Base-by-base conservation (phyloP, 306 rosid species). In the Sphenostylis stenocarpa region DNA sequence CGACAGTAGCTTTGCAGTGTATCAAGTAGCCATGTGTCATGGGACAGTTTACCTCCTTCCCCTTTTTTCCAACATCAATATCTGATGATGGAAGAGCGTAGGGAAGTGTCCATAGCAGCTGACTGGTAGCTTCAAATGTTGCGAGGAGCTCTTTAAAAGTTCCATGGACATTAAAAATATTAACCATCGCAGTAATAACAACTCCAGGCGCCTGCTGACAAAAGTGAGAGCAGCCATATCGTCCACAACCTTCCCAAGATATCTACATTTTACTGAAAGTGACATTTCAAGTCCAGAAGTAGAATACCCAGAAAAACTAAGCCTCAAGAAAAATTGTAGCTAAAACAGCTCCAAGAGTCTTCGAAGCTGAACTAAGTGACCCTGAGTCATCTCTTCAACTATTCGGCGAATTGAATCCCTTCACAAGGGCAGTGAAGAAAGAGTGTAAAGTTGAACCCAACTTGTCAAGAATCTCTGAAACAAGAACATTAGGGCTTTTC, bases 111-210 rank as follows among this genome's bases (percentile, higher is more conserved):
- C 98, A 96, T 63, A 96, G 86, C 83, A 96, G 77, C 73, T 96
- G 99, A 87, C 99, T 92, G 62, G 99, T 96, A 85, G 99, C 99
- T 84, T 91, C 96, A 77, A 91, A 96, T 57, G 99, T 96, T 65
- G 93, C 89, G 49, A 96, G 90, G 56, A 96, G 81, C 84, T 92
- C 98, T 85, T 91, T 92, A 83, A 96, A 91, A 62, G 98, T 91
- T 67, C 97, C 98, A 41, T 93, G 92, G 69, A 89, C 99, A 89
- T 96, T 92, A 76, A 96, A 96, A 81, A 91, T 84, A 81, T 96
- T 96, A 53, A 96, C 85, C 91, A 93, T 92, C 31, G 91, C 88
- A 72, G 89, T 72, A n/a, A 84, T 89, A 86, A 78, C 98, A 96
- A 85, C 94, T 88, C 4, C 93, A n/a, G 96, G 14, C 97, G 90